Percentiles rank a stretch among this genome's conserved stretches.
These are phyloP conservation scores for Cordyceps militaris DNA, from an alignment of 2,329 filamentous ascomycete genomes.

Conservation along the genomic window DNA sequence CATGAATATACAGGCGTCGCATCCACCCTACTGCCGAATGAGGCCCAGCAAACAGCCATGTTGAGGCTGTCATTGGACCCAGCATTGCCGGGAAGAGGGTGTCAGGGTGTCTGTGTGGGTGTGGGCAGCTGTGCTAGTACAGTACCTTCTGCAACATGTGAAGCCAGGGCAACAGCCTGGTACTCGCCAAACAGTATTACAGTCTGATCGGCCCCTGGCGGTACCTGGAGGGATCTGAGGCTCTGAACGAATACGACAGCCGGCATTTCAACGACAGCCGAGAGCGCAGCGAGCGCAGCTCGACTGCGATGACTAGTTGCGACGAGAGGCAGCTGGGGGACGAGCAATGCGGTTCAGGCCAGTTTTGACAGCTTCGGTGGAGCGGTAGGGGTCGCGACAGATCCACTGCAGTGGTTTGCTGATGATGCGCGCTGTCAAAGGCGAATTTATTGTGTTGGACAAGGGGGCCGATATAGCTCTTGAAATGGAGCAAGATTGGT, in stretches of 20 bases:
- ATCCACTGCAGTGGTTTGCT: not conserved
- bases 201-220: too few relatives aligned
- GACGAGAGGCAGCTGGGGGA: not conserved
- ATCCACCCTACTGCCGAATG: not conserved
- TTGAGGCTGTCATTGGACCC: conserved; percentile 1
- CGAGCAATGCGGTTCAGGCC: not conserved
- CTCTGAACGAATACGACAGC: conserved; percentile 8
- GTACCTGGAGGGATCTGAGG: not conserved
- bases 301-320: too few relatives aligned
- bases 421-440: not conserved
- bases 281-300: not conserved
- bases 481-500: not conserved
- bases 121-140: not conserved
- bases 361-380: conserved; percentile 3
- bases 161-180: not conserved
- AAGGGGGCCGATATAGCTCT: not conserved
- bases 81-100: not conserved
- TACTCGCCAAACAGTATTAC: conserved; percentile 2
- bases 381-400: not conserved
- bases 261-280: not conserved
- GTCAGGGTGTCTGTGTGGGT: too few relatives aligned
- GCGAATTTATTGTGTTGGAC: not conserved
- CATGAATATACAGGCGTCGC: not conserved
- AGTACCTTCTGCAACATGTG: not conserved
- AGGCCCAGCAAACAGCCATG: not conserved